Base-by-base conservation (phyloP, 495 filamentous ascomycete genomes). In the Aspergillus sparsus region DNA sequence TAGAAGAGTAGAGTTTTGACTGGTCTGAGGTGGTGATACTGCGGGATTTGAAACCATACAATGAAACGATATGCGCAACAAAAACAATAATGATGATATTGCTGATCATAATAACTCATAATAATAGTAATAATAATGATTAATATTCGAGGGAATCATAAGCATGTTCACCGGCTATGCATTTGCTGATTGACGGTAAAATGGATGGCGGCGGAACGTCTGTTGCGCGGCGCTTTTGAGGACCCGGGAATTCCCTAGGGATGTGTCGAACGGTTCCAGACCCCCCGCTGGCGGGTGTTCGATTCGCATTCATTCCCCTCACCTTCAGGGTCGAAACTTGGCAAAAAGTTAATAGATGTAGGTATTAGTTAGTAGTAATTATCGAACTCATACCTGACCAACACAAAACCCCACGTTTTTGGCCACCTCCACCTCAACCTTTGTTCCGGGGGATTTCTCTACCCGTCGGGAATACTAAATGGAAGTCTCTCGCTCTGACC, bases 161-260 rank as follows among this genome's bases (percentile, higher is more conserved):
- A 18, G 44, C 44, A 5, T 21, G 6, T 47, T 47, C 15, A 3
- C 21, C 44, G 44, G 44, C 44, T 47, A 47, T 47, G 6, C 21
- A 18, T 16, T 9, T 46, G 13, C 27, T 18, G 10, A 18, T 15
- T 47, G 44, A 47, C 44, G 44, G 15, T 16, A n/a, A 18, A 18
- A 21, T 47, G 44, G 9, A 21, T 18, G 44, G 4, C n/a, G 21
- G 21, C n/a, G 21, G 21, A 27, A 27, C 3, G 21, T 27, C 21
- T 27, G 1, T 47, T 47, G 44, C 7, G 2, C 42, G 12, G 42
- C n/a, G 33, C 49, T 13, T 13, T 52, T n/a, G 49, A 54, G 45
- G 49, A 45, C 59, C 59, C 59, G 59, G 46, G 45, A 62, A 56
- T 52, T 56, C 59, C 59, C 59, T 56, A 51, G 12, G 12, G 4